Conservation (phyloP, 2,329 filamentous ascomycete genomes). For the Periconia sp. region DNA sequence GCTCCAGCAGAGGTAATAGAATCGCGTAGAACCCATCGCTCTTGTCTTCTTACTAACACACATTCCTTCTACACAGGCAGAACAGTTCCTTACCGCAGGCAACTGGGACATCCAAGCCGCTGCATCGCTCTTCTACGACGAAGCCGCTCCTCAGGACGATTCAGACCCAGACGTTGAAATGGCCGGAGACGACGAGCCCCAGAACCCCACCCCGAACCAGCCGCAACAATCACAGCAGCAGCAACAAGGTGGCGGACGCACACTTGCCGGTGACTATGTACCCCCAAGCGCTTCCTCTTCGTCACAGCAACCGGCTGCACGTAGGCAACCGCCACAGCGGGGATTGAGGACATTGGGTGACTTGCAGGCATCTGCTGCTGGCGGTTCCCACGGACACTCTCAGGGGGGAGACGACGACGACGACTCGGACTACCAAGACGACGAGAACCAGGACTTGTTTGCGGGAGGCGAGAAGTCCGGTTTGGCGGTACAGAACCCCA, state of each 20-base stretch:
- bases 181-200: conserved; percentile 27
- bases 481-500: conserved; percentile 67
- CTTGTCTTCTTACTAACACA: conserved; percentile 22
- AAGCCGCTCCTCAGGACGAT: conserved; percentile 26
- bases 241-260: conserved; percentile 37
- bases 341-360: conserved; percentile 50
- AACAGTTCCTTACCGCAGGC: conserved; percentile 45
- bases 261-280: conserved; percentile 39
- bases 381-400: conserved; percentile 42
- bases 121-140: conserved; percentile 48
- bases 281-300: conserved; percentile 29
- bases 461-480: conserved; percentile 84
- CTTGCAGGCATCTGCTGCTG: conserved; percentile 46
- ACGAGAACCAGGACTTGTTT: conserved; percentile 69
- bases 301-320: conserved; percentile 23
- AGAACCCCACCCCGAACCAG: conserved; percentile 19
- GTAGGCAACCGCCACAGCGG: conserved; percentile 31
- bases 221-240: conserved; percentile 25
- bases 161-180: conserved; percentile 34
- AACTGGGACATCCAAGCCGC: conserved; percentile 52
- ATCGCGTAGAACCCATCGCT: conserved; percentile 25
- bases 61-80: conserved; percentile 39
- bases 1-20: conserved; percentile 36
- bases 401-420: conserved; percentile 56
- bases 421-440: conserved; percentile 63